Base-by-base conservation (phyloP, 805 yeast genomes). In the Jamesozyma hellenica region DNA sequence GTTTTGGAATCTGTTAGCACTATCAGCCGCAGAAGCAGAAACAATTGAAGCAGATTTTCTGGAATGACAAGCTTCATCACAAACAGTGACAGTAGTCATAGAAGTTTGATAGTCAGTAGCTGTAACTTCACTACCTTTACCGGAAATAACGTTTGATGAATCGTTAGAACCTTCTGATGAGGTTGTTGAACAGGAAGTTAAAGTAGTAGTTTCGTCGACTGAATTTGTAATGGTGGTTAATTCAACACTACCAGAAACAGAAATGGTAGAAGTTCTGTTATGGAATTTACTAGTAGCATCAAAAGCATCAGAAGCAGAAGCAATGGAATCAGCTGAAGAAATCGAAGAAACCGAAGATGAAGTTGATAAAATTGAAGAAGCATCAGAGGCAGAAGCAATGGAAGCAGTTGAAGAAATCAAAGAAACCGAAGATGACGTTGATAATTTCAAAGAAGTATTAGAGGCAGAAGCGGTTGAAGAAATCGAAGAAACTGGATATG, bases 31-130 rank as follows among this genome's bases (percentile, higher is more conserved):
- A 21, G 40, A 32, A 16, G 23, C 4, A 17, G 21, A 26, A 25
- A 17, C 23, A 11, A 23, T 19, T 18, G 41, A 32, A 10, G 37
- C 11, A 17, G 36, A 12, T 32, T 43, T 44, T 32, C 32, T 37
- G n/a, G 44, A 27, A 15, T 41, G 33, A 33, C 49, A 45, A 17
- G 31, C 45, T 28, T 39, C 43, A 27, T 42, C 47, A 40, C 47
- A 43, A 27, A 34, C 36, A 30, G 34, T 16, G 13, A 9, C 25
- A 14, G 36, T 6, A n/a, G 23, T 21, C 5, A 6, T 21, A 8
- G 23, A 21, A 21, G 23, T 6, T 21, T 21, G 23, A 21, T 5
- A 21, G 23, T 32, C 31, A 28, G 36, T 32, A 21, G 32, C 34
- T 12, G 39, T 31, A 19, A 35, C 18, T 29, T 16, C 26, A 15